Evolutionary conservation across 495 filamentous ascomycete species (phyloP), one percentile per base, ranked within the genome.

Genomic region (Trichoderma asperelloides): DNA sequence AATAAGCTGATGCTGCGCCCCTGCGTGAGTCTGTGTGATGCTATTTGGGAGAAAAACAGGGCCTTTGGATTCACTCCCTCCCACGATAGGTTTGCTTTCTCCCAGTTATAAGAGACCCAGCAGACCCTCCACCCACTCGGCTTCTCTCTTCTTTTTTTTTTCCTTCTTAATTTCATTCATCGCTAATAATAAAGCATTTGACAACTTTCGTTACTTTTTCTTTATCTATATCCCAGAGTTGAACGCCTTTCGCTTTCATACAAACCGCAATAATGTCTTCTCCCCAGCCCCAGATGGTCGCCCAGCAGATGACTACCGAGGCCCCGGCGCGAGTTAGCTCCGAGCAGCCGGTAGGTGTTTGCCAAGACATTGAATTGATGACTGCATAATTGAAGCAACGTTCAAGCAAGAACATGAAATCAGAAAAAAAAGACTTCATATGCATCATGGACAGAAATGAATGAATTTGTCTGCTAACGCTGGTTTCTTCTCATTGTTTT

Each of bases 291-390:
- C 55, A 60, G 55, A 30, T 60, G 23, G 55, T 60, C 25, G 55
- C 27, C 55, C 55, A 60, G 55, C 55, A 60, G 25, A 60, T 60
- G 55, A 60, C 55, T 27, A 25, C 27, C 55, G 55, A 60, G 25
- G 55, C 27, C 27, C 55, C 55, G 16, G 55, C 55, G 23, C 21
- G 71, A 66, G 33, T 41, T 12, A 66, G 64, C 64, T 28, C 64
- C 64, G 64, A 66, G 45, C 64, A 66, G 33, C 64, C 64, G 25
- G 64, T 66, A 30, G 6, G 64, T 55, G 18, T 23, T 23, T 11
- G n/a, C 47, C 47, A 11, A 47, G 15, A 21, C 9, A 21, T 4
- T 18, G 16, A 12, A 12, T 43, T 18, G 16, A 4, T 51, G 18
- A 21, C 47, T 25, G 18, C 47, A 11, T 21, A 7, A 11, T 21